Evolutionary conservation across 2,329 filamentous ascomycete genomes (phyloP).

Genomic region (Pochonia chlamydosporia): DNA sequence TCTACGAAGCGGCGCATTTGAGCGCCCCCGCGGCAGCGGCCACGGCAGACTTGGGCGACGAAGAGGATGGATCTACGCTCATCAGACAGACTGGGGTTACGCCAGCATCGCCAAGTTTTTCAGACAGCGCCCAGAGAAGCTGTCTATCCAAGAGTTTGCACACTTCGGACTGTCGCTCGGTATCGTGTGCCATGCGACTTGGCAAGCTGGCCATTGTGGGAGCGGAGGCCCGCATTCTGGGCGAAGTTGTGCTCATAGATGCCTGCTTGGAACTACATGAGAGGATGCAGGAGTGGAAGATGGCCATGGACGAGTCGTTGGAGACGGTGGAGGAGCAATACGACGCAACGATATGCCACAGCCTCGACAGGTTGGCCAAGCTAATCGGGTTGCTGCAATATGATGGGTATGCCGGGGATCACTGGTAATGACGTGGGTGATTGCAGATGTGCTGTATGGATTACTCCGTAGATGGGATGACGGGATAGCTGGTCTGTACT

Average conservation of each 20-base stretch:
- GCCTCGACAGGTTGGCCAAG: constrained; percentile 7
- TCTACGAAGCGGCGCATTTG: constrained; percentile 6
- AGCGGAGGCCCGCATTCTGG: constrained; percentile 4
- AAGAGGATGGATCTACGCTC: background rate
- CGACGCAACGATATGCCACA: background rate
- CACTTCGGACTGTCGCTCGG: background rate
- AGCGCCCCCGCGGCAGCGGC: background rate
- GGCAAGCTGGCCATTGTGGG: constrained; percentile 5
- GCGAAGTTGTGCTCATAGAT: constrained; percentile 5
- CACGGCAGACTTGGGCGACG: background rate
- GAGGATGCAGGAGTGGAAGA: constrained; percentile 6
- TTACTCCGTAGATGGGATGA: too few species aligned
- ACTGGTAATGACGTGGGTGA: background rate
- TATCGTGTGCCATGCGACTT: constrained; percentile 7
- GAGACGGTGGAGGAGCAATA: constrained; percentile 4
- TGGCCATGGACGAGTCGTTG: constrained; percentile 1
- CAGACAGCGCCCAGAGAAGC: background rate
- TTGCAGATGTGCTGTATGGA: too few species aligned
- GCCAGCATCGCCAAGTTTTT: background rate
- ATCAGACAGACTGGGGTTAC: background rate
- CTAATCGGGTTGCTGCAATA: constrained; percentile 7
- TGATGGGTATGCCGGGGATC: background rate
- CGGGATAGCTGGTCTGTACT: too few species aligned
- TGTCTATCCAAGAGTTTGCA: background rate
- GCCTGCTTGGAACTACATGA: constrained; percentile 7